Evolutionary conservation across 2,329 filamentous ascomycete species (phyloP), one percentile per base, ranked within the genome.

Genomic region (Claviceps humidiphila): DNA sequence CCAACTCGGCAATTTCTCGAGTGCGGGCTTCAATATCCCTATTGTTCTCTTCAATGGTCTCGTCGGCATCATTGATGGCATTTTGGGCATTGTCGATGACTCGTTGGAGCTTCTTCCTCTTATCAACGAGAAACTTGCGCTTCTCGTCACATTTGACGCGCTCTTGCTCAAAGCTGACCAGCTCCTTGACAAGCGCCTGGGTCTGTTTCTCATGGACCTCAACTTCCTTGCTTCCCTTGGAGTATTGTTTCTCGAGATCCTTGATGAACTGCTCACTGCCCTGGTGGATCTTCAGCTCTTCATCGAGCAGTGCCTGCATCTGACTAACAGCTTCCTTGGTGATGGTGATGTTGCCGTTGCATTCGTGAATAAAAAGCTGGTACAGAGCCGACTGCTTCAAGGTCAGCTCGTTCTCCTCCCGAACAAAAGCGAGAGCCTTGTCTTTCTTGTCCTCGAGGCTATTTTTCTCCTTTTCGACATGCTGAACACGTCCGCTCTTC

Each of bases 81-180:
- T 84, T 82, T 57, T 87, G 87, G 54, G 87, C 88, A 46, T 83
- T 85, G 51, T 82, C 76, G 55, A 93, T 87, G 0, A 85, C 80
- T 71, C 95, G 97, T 58, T 97, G 89, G 14, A 95, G 77, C 71
- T 98, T 98, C 73, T 93, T 95, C 61, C 87, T 84, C 72, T 98
- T 98, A 62, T 84, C 85, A 2, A 79, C 74, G 58, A 98, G 71
- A 67, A 97, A 97, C 66, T 98, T 98, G 66, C 85, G 85, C 74
- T 97, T 97, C 68, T 98, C 94, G 58, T 97, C 91, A 59, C 95
- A 90, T 64, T 98, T 98, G 68, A 98, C 93, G 22, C 84, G 84
- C 64, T 97, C 93, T 64, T 97, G 95, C 63, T 98, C 94, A 56
- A 94, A 89, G 64, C 90, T 91, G 45, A 89, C 83, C 70, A 93